Conservation (phyloP, 805 yeast genomes). For the Citeromyces matritensis region DNA sequence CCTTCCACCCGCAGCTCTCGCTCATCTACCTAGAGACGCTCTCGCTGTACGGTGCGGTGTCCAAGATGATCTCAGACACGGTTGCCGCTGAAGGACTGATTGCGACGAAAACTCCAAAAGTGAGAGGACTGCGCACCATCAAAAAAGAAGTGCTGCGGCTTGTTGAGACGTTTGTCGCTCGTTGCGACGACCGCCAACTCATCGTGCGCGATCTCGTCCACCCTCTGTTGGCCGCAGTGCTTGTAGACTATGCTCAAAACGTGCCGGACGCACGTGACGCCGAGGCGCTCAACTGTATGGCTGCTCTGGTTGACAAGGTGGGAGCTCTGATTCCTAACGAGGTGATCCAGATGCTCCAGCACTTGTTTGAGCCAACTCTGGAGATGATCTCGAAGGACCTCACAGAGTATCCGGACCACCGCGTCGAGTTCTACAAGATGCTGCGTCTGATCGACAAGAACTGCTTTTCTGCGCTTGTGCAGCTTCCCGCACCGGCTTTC, state of each 20-base stretch:
- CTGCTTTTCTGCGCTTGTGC: constrained; percentile 74
- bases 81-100: constrained; percentile 72
- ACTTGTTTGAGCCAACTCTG: constrained; percentile 87
- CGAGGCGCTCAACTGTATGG: constrained; percentile 89
- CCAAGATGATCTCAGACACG: constrained; percentile 67
- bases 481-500: constrained; percentile 86
- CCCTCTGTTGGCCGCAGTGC: constrained; percentile 69
- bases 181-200: constrained; percentile 76
- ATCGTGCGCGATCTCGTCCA: constrained; percentile 72
- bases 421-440: constrained; percentile 89
- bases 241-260: constrained; percentile 77
- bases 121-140: constrained; percentile 89
- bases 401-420: constrained; percentile 93
- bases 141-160: constrained; percentile 86
- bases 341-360: constrained; percentile 73
- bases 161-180: constrained; percentile 76
- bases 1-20: constrained; percentile 78
- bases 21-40: constrained; percentile 81
- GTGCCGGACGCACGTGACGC: constrained; percentile 98
- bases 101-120: constrained; percentile 91
- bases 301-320: constrained; percentile 76
- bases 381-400: constrained; percentile 93
- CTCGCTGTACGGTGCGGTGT: constrained; percentile 77
- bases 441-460: constrained; percentile 76
- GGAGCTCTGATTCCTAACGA: constrained; percentile 84